These are phyloP conservation scores for Pichia kluyveri DNA, from an alignment of 805 yeast species.

Conservation along the genomic window DNA sequence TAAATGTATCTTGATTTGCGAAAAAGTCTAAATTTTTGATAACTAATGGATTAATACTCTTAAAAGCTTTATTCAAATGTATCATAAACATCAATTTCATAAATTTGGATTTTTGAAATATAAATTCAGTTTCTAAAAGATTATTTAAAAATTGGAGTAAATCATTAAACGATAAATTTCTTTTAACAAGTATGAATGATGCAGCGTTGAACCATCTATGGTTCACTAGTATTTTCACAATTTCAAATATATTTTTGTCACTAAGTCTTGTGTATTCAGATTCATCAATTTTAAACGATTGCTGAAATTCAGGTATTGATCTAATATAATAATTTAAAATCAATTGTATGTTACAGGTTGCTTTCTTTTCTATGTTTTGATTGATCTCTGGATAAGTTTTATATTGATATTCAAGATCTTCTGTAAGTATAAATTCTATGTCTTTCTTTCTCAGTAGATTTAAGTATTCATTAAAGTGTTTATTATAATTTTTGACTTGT, in stretches of 20 bases:
- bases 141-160: slow-evolving; percentile 5
- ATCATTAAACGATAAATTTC: slow-evolving; percentile 5
- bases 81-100: slow-evolving; percentile 7
- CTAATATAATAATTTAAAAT: slow-evolving; percentile 5
- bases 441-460: slow-evolving; percentile 1
- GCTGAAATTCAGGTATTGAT: slow-evolving; percentile 2
- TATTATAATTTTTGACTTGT: background rate
- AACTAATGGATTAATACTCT: slow-evolving; percentile 6
- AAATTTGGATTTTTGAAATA: slow-evolving; percentile 8
- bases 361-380: background rate
- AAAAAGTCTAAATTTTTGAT: slow-evolving; percentile 10
- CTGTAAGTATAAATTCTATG: background rate
- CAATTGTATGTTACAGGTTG: background rate
- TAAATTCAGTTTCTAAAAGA: slow-evolving; percentile 1
- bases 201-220: slow-evolving; percentile 11
- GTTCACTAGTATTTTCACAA: background rate
- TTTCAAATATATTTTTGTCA: background rate
- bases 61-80: slow-evolving; percentile 3
- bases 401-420: background rate
- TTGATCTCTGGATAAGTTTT: background rate
- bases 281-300: background rate
- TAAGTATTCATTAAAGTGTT: slow-evolving; percentile 4
- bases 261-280: background rate
- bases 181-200: slow-evolving; percentile 6
- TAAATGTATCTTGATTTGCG: background rate